Evolutionary conservation across 805 yeast genomes (phyloP), one percentile per base, ranked within the genome.

Genomic region (Candida nitratophila): DNA sequence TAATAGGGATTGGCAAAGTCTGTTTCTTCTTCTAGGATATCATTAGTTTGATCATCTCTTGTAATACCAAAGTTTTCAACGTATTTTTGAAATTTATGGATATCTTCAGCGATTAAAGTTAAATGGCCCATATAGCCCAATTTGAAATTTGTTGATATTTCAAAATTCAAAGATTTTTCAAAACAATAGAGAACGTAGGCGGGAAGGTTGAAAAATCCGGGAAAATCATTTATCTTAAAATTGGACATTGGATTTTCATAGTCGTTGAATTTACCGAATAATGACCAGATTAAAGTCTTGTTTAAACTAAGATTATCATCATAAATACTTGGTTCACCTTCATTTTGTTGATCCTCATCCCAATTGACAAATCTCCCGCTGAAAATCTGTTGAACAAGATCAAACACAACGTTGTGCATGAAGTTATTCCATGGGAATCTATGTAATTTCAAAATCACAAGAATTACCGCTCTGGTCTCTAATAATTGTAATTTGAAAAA

Each of bases 351-450:
- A 41, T 62, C 65, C 44, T 63, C 68, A 41, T 63, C 68, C 61
- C 65, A 64, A 41, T 64, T 64, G 12, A 63, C 59, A 35, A 64
- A 51, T 37, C 63, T 48, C 1, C 96, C 97, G 62, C 88, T 89
- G 63, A 91, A 79, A 11, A 93, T 79, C 60, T 93, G 99, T 62
- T 93, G 99, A 20, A 93, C 82, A 47, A 93, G 75, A 64, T 93
- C 99, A 69, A 91, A 93, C 11, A 91, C 93, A 40, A 93, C 99
- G 59, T 91, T 93, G 63, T 93, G 99, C 74, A 91, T 77, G 57
- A 93, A 93, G 59, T 93, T 93, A 61, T 93, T 93, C 98, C 98
- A 93, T 8, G 98, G 96, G 63, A 82, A 88, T 49, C 75, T 69
- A 52, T 88, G 77, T 53, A 93, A 80, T 69, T 85, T 79, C 24